These are phyloP conservation scores for Kwoniella mangroviensis DNA, from an alignment of 768 basidiomycete genomes.

Conservation along the genomic window DNA sequence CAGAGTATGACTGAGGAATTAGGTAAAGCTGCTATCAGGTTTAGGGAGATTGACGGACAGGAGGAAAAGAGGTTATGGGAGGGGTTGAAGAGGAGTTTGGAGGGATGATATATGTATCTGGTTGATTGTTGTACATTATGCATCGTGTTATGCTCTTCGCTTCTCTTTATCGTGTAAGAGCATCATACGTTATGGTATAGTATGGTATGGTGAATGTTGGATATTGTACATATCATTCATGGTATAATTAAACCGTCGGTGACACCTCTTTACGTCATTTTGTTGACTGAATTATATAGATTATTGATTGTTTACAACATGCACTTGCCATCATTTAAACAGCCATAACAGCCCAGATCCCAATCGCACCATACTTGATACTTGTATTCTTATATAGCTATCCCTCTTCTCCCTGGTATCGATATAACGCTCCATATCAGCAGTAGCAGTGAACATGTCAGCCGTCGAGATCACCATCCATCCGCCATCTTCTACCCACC, in stretches of 20 bases:
- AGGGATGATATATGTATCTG: neutral
- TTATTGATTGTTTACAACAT: neutral
- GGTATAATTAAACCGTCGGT: too few relatives aligned
- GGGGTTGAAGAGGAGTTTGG: constrained; percentile 23
- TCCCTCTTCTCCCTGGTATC: neutral
- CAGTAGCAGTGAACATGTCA: constrained; percentile 2
- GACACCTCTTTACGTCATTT: constrained; percentile 11
- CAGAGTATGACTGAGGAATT: constrained; percentile 19
- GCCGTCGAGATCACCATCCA: constrained; percentile 30
- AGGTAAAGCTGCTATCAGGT: constrained; percentile 29
- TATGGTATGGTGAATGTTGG: too few relatives aligned
- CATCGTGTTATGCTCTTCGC: neutral
- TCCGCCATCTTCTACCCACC: constrained; percentile 38
- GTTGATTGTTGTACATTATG: neutral
- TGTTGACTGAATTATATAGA: too few relatives aligned
- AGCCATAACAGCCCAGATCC: too few relatives aligned
- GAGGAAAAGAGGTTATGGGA: constrained; percentile 31
- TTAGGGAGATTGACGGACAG: constrained; percentile 29
- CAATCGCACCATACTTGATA: neutral
- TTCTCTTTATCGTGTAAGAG: too few relatives aligned
- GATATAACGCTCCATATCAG: neutral
- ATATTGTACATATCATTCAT: too few relatives aligned
- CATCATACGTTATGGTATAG: neutral
- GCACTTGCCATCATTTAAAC: too few relatives aligned
- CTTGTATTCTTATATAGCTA: too few relatives aligned